Percentiles rank a stretch among this genome's conserved stretches.
These are phyloP conservation scores for Solanum virginianum DNA, from an alignment of 257 asterid species.

Conservation along the genomic window DNA sequence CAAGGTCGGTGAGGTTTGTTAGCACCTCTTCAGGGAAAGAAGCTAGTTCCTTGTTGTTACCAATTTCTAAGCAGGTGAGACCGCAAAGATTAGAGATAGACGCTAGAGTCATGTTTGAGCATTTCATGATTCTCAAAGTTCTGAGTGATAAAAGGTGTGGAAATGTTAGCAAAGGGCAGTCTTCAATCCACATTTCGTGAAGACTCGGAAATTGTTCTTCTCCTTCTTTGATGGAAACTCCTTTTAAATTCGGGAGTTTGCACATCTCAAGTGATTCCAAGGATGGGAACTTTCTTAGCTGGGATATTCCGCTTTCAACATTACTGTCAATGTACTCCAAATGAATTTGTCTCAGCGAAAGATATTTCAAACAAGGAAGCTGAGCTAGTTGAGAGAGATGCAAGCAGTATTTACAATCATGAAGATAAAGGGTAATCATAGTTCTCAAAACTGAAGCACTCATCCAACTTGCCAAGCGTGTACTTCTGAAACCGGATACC, in stretches of 20 bases:
- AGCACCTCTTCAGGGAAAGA: not conserved
- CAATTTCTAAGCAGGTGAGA: not conserved
- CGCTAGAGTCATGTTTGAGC: not conserved
- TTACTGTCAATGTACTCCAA: slow-evolving; percentile 3
- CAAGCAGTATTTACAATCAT: slow-evolving; percentile 8
- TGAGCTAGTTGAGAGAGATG: slow-evolving; percentile 8
- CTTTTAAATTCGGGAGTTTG: slow-evolving; percentile 4
- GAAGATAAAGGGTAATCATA: not conserved
- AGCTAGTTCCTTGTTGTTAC: not conserved
- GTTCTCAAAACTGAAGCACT: slow-evolving; percentile 1
- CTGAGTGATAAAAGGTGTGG: not conserved
- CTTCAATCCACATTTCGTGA: not conserved
- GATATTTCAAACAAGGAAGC: slow-evolving; percentile 8
- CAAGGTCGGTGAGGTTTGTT: not conserved
- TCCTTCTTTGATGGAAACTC: not conserved
- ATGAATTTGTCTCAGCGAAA: not conserved
- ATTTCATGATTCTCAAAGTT: not conserved
- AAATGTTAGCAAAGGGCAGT: not conserved
- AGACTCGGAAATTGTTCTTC: slow-evolving; percentile 5
- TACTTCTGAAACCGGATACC: slow-evolving; percentile 5
- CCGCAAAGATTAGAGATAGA: not conserved
- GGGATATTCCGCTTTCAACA: not conserved
- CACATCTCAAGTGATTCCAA: not conserved
- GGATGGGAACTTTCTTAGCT: not conserved
- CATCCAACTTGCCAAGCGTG: slow-evolving; percentile 14